These are phyloP conservation scores for Kazachstania sp. DNA, from an alignment of 1,139 yeast genomes.

Conservation along the genomic window DNA sequence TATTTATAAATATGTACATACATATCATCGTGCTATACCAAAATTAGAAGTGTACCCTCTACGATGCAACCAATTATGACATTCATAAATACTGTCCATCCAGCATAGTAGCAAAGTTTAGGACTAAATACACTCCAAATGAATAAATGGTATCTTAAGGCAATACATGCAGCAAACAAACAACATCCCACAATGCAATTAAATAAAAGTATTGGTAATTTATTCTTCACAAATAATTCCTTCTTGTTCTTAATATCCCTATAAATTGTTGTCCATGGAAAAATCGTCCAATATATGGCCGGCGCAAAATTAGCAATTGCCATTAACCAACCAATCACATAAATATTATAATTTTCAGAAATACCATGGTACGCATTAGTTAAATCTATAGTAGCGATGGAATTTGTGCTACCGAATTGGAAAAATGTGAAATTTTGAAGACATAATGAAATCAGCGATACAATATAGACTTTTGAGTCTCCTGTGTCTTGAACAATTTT, in stretches of 20 bases:
- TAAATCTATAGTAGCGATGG: conserved; percentile 81
- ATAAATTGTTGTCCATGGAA: conserved; percentile 40
- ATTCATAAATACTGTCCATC: conserved; percentile 60
- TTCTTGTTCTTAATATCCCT: conserved; percentile 16
- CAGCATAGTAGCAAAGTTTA: conserved; percentile 67
- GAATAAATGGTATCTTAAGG: conserved; percentile 75
- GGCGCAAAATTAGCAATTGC: conserved; percentile 78
- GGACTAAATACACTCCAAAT: conserved; percentile 98
- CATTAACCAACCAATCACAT: conserved; percentile 70
- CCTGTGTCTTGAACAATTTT: conserved; percentile 9
- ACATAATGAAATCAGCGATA: conserved; percentile 26
- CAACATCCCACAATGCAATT: conserved; percentile 52
- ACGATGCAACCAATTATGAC: conserved; percentile 21
- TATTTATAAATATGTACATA: background rate
- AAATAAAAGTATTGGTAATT: conserved; percentile 34
- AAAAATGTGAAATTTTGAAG: conserved; percentile 74
- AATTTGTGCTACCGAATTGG: conserved; percentile 85
- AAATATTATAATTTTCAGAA: conserved; percentile 50
- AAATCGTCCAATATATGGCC: conserved; percentile 75
- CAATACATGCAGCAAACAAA: conserved; percentile 61
- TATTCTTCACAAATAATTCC: conserved; percentile 20
- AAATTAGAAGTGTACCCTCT: conserved; percentile 7
- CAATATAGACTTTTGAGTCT: conserved; percentile 8
- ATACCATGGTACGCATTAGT: conserved; percentile 91
- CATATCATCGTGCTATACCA: background rate